Evolutionary conservation across 345 rosid genomes (phyloP).

Genomic region (Microcos paniculata): DNA sequence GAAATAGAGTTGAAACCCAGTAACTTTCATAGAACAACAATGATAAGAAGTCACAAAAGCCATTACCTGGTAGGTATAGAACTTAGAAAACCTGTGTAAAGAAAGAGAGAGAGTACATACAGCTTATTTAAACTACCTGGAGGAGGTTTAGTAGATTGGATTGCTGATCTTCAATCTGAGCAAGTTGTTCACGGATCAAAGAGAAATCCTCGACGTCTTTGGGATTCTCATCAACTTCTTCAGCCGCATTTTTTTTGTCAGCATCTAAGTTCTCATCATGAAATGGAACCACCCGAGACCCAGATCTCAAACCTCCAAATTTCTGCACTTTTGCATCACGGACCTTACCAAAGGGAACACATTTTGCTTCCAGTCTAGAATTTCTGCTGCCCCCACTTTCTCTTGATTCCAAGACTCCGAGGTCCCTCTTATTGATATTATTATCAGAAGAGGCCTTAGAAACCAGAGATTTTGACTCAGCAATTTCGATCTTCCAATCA

Average conservation of each 20-base stretch:
- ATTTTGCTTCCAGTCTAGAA: conserved; percentile 42
- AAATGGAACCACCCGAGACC: conserved; percentile 61
- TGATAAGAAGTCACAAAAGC: background rate
- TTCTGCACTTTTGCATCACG: conserved; percentile 37
- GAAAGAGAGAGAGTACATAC: background rate
- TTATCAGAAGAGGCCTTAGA: conserved; percentile 24
- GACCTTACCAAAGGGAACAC: conserved; percentile 36
- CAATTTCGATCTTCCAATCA: conserved; percentile 37
- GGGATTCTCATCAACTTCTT: conserved; percentile 40
- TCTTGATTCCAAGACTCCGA: conserved; percentile 26
- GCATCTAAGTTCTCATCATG: conserved; percentile 40
- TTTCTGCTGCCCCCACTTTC: conserved; percentile 27
- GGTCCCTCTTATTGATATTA: conserved; percentile 21
- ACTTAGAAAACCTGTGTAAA: background rate
- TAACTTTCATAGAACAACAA: background rate
- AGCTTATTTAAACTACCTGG: conserved; percentile 54
- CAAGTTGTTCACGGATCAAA: conserved; percentile 65
- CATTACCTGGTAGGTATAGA: background rate
- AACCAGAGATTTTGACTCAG: conserved; percentile 22
- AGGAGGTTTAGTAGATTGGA: conserved; percentile 70
- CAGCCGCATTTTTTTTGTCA: conserved; percentile 21
- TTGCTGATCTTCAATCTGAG: conserved; percentile 88
- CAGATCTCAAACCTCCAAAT: conserved; percentile 46
- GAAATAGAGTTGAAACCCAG: background rate
- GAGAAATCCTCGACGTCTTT: conserved; percentile 67